A percentile compares a stretch with the other conserved stretches of the same genome.
Evolutionary conservation across 176 grass and related monocot genomes (phyloP).

Genomic region (Avena insularis): DNA sequence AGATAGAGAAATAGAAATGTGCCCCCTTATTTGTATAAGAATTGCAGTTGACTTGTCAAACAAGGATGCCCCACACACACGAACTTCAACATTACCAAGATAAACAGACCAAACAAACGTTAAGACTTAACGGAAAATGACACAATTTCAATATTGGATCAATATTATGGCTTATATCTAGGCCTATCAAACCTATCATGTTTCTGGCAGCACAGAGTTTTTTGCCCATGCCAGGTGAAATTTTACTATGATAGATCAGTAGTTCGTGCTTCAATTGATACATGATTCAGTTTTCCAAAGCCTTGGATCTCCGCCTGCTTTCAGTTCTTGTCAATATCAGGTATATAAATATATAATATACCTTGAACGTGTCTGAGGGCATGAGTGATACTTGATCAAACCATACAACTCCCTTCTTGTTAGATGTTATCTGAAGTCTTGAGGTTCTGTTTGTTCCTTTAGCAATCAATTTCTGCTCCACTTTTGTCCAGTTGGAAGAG

Average conservation of each 20-base stretch:
- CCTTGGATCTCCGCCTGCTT: neutral
- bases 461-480: constrained; percentile 46
- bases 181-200: constrained; percentile 37
- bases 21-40: neutral
- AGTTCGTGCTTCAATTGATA: constrained; percentile 39
- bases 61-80: neutral
- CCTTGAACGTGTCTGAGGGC: constrained; percentile 69
- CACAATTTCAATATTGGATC: neutral
- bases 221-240: constrained; percentile 45
- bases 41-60: neutral
- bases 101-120: too few species aligned
- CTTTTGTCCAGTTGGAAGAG: constrained; percentile 58
- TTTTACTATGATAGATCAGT: constrained; percentile 30
- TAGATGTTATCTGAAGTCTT: constrained; percentile 58
- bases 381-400: constrained; percentile 73
- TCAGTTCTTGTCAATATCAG: constrained; percentile 4
- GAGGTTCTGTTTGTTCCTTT: constrained; percentile 52
- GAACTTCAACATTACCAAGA: constrained; percentile 18
- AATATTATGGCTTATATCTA: constrained; percentile 1
- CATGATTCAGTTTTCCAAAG: constrained; percentile 10
- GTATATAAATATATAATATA: constrained; percentile 2
- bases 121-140: neutral
- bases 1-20: constrained; percentile 1
- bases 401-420: constrained; percentile 58
- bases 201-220: constrained; percentile 51